Percentiles rank a stretch among this genome's conserved stretches.
phyloP scores from a whole-genome alignment of 108 stramenopile genomes.

The Conticribra weissflogii region DNA sequence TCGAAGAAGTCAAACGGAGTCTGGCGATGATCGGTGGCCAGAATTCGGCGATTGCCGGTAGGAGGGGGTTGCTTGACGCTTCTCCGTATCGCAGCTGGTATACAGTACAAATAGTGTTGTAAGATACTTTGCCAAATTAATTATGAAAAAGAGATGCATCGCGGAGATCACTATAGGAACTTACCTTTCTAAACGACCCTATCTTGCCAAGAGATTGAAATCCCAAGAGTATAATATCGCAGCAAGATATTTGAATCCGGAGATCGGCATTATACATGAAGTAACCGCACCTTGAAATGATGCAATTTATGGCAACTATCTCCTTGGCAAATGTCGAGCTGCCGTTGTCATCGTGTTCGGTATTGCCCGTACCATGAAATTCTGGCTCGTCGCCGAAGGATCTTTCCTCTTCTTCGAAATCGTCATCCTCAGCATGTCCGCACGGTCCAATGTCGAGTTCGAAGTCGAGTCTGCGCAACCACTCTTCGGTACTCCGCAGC shows the following conservation, averaged over 20 bases:
- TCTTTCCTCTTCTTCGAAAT: constrained; percentile 9
- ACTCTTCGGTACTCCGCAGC: constrained; percentile 7
- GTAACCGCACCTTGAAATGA: constrained; percentile 44
- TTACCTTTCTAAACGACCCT: constrained; percentile 15
- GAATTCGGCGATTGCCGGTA: constrained; percentile 46
- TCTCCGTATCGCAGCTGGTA: constrained; percentile 10
- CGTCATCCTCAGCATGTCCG: constrained; percentile 1
- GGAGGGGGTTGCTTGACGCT: constrained; percentile 36
- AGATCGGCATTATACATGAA: constrained; percentile 41
- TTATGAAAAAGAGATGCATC: neutral
- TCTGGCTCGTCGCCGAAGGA: constrained; percentile 2
- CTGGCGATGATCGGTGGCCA: constrained; percentile 48
- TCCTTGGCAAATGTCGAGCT: constrained; percentile 21
- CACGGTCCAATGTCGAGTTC: constrained; percentile 13
- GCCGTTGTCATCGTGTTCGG: constrained; percentile 3
- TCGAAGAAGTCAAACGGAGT: constrained; percentile 29
- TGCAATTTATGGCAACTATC: constrained; percentile 31
- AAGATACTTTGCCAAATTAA: no score
- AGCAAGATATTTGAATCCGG: constrained; percentile 47
- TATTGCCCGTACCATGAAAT: constrained; percentile 1
- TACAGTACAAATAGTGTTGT: neutral
- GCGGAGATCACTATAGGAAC: neutral
- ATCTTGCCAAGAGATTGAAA: constrained; percentile 47
- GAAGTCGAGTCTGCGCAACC: constrained; percentile 31
- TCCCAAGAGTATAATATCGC: constrained; percentile 35